Conservation (phyloP, 805 yeast species). For the Candida verbasci region DNA sequence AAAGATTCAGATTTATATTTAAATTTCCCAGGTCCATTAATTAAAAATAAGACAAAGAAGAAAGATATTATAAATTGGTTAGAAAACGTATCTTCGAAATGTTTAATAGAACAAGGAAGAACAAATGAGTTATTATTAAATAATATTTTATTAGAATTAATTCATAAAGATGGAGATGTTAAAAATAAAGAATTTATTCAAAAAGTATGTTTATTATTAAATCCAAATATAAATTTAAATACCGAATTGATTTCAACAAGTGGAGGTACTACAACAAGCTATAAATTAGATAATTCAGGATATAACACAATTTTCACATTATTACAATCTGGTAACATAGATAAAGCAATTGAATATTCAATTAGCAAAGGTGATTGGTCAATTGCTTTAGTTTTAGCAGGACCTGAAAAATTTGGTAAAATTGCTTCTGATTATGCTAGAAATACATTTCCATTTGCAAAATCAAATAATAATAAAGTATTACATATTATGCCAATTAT, state of each 20-base stretch:
- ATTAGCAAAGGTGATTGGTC: slow-evolving; percentile 69
- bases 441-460: slow-evolving; percentile 40
- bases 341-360: slow-evolving; percentile 61
- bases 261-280: slow-evolving; percentile 30
- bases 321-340: slow-evolving; percentile 60
- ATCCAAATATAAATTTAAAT: slow-evolving; percentile 37
- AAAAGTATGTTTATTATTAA: slow-evolving; percentile 33
- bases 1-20: slow-evolving; percentile 21
- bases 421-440: slow-evolving; percentile 56
- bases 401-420: slow-evolving; percentile 55
- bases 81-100: slow-evolving; percentile 20
- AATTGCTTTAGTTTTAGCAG: slow-evolving; percentile 68
- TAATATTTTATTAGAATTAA: slow-evolving; percentile 24
- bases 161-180: slow-evolving; percentile 28
- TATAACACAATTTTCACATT: slow-evolving; percentile 28
- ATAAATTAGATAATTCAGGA: slow-evolving; percentile 36
- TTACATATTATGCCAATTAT: slow-evolving; percentile 49
- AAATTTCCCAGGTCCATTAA: slow-evolving; percentile 67
- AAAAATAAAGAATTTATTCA: slow-evolving; percentile 23
- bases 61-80: slow-evolving; percentile 69
- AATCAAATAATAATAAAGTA: slow-evolving; percentile 35
- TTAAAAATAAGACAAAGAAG: slow-evolving; percentile 50
- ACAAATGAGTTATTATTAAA: slow-evolving; percentile 26
- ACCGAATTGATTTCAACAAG: slow-evolving; percentile 11
- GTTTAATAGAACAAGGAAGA: slow-evolving; percentile 9